phyloP scores from a whole-genome alignment of 768 basidiomycete species.

The Trichaptum fuscoviolaceum region DNA sequence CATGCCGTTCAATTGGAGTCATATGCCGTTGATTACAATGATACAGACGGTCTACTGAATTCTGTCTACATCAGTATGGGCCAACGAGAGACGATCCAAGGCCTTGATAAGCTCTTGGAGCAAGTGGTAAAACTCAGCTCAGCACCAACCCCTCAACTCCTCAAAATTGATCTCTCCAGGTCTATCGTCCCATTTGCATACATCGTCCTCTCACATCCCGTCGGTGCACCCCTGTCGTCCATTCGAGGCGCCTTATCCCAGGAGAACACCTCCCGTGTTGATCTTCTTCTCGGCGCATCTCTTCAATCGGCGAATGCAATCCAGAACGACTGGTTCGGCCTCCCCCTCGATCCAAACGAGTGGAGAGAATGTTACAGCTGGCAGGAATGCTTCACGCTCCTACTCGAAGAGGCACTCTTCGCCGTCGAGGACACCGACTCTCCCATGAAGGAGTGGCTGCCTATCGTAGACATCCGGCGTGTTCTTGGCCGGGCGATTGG shows the following conservation, averaged over 20 bases:
- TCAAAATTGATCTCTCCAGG: slow-evolving; percentile 39
- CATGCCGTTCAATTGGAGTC: neutral
- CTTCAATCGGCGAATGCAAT: slow-evolving; percentile 57
- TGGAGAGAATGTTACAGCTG: neutral
- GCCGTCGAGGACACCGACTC: slow-evolving; percentile 28
- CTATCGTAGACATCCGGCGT: slow-evolving; percentile 39
- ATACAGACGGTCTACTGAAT: neutral
- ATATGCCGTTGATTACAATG: neutral
- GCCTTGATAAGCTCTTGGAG: neutral
- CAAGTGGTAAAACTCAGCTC: neutral
- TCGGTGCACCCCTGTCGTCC: slow-evolving; percentile 9
- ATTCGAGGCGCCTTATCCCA: slow-evolving; percentile 31
- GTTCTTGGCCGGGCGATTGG: slow-evolving; percentile 66
- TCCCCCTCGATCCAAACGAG: slow-evolving; percentile 25
- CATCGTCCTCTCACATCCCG: slow-evolving; percentile 34
- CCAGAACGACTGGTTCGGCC: slow-evolving; percentile 74
- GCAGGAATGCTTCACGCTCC: slow-evolving; percentile 41
- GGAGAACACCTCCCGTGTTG: slow-evolving; percentile 37
- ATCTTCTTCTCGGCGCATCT: slow-evolving; percentile 56
- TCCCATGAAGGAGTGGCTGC: slow-evolving; percentile 22
- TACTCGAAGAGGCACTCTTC: slow-evolving; percentile 54
- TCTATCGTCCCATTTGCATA: slow-evolving; percentile 29
- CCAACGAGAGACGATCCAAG: neutral
- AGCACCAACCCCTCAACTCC: neutral
- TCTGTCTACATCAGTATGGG: neutral